These are phyloP conservation scores for Pichia californica DNA, from an alignment of 805 yeast species.

Conservation along the genomic window DNA sequence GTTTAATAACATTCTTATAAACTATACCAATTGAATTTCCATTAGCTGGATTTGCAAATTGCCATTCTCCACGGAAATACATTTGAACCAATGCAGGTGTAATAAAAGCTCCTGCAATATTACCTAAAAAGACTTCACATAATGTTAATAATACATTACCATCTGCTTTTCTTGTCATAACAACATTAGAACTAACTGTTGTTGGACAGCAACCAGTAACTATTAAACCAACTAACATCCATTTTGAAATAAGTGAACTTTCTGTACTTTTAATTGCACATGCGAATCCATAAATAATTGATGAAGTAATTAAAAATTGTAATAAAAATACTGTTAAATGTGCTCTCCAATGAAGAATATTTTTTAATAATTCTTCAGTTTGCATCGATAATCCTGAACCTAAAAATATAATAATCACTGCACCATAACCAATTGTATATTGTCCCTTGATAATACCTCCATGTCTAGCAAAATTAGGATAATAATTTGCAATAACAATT, in stretches of 20 bases:
- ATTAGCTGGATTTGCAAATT: constrained; percentile 73
- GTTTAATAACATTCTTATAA: constrained; percentile 77
- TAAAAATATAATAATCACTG: constrained; percentile 79
- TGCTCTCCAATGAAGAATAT: constrained; percentile 74
- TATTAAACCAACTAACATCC: constrained; percentile 76
- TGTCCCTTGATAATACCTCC: constrained; percentile 73
- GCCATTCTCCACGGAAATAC: constrained; percentile 54
- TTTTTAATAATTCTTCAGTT: constrained; percentile 50
- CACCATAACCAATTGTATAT: constrained; percentile 76
- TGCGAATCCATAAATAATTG: constrained; percentile 60
- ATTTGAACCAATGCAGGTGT: constrained; percentile 81
- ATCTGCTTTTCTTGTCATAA: constrained; percentile 81
- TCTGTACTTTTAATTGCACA: constrained; percentile 56
- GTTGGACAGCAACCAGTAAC: constrained; percentile 87
- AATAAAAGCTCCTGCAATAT: constrained; percentile 76
- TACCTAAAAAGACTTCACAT: constrained; percentile 83
- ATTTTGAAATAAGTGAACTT: constrained; percentile 53
- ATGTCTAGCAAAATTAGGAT: constrained; percentile 77
- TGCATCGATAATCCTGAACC: constrained; percentile 77
- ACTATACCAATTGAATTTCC: constrained; percentile 48
- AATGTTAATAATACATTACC: constrained; percentile 72
- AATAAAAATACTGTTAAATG: constrained; percentile 62
- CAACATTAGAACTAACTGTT: constrained; percentile 86
- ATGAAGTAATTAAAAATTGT: constrained; percentile 53
- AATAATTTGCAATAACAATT: constrained; percentile 67